These are phyloP conservation scores for Ottelia alismoides DNA, from an alignment of 106 monocot genomes.

Conservation along the genomic window DNA sequence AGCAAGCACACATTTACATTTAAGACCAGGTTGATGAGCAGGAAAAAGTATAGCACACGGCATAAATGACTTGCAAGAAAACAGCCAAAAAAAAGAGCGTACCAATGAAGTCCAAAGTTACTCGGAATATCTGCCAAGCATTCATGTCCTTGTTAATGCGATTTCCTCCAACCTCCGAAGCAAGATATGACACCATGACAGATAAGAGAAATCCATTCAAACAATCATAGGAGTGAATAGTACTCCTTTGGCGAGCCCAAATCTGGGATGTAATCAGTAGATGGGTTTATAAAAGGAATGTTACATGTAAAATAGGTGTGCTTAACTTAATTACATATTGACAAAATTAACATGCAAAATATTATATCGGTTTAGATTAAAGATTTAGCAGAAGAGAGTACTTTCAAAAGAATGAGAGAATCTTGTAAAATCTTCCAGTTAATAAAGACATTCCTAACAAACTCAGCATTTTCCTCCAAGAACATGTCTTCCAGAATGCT, in stretches of 20 bases:
- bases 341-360: too few relatives aligned
- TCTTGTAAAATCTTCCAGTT: conserved; percentile 56
- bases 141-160: conserved; percentile 61
- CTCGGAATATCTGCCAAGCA: conserved; percentile 64
- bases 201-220: conserved; percentile 84
- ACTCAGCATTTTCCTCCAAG: conserved; percentile 78
- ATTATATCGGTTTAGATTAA: too few relatives aligned
- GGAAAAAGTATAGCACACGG: too few relatives aligned
- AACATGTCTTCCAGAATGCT: conserved; percentile 95
- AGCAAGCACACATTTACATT: too few relatives aligned
- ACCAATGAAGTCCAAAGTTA: conserved; percentile 75
- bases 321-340: too few relatives aligned
- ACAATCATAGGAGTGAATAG: conserved; percentile 69
- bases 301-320: too few relatives aligned
- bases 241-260: conserved; percentile 86
- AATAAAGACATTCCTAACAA: conserved; percentile 43
- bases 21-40: too few relatives aligned
- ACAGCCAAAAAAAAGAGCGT: too few relatives aligned
- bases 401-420: conserved; percentile 76
- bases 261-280: too few relatives aligned
- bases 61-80: too few relatives aligned
- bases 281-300: too few relatives aligned
- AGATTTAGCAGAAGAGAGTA: too few relatives aligned
- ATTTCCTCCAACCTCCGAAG: conserved; percentile 42
- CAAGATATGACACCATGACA: conserved; percentile 50